Evolutionary conservation across 768 basidiomycete genomes (phyloP).

Genomic region (Pulveroboletus sp.): DNA sequence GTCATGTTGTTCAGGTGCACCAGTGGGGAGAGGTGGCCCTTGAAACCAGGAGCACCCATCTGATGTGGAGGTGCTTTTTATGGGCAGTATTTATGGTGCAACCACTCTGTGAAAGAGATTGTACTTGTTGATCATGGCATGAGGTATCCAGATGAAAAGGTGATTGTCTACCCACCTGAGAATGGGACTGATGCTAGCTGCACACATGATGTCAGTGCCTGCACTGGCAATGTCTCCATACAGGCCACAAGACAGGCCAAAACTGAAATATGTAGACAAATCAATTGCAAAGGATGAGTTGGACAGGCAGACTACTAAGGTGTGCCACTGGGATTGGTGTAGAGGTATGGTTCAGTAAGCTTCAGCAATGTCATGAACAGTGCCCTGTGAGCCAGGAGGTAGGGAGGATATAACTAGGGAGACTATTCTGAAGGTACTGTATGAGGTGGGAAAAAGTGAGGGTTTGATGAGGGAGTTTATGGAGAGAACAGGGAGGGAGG

Average conservation of each 20-base stretch:
- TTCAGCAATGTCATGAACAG: neutral
- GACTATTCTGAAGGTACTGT: neutral
- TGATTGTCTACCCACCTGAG: slow-evolving; percentile 5
- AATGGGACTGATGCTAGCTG: neutral
- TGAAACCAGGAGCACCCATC: too few relatives aligned
- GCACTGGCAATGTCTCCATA: slow-evolving; percentile 1
- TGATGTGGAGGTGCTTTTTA: too few relatives aligned
- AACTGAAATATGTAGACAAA: neutral
- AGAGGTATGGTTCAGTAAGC: slow-evolving; percentile 27
- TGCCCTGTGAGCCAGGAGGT: neutral
- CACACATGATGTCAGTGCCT: neutral
- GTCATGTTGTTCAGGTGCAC: too few relatives aligned
- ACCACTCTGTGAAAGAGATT: too few relatives aligned
- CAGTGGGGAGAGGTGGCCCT: too few relatives aligned
- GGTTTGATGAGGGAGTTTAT: slow-evolving; percentile 34
- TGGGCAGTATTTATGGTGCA: too few relatives aligned
- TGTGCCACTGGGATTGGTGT: slow-evolving; percentile 35
- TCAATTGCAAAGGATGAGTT: slow-evolving; percentile 6
- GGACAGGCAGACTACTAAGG: slow-evolving; percentile 22
- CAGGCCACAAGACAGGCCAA: neutral
- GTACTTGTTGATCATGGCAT: too few relatives aligned
- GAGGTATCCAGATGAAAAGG: slow-evolving; percentile 5
- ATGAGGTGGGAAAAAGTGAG: neutral
- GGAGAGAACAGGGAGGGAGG: slow-evolving; percentile 14
- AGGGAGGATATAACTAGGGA: neutral